These are phyloP conservation scores for Artemisia argyi DNA, from an alignment of 129 eudicot genomes.

Conservation along the genomic window DNA sequence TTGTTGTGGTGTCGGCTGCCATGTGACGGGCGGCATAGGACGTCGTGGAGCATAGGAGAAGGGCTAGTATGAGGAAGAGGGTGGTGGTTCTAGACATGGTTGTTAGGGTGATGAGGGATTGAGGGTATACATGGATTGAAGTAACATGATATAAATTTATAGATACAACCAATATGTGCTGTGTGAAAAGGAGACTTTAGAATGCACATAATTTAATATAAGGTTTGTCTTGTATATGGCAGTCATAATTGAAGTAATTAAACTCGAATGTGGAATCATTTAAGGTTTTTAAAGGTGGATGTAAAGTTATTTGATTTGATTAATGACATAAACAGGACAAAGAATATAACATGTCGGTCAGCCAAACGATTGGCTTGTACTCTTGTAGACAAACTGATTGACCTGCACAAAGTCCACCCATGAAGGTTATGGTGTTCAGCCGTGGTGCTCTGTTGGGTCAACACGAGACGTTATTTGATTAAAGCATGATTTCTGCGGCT, in stretches of 20 bases:
- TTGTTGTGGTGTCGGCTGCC: slow-evolving; percentile 5
- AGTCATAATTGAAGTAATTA: slow-evolving; percentile 16
- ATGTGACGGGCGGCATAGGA: slow-evolving; percentile 15
- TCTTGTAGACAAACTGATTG: slow-evolving; percentile 11
- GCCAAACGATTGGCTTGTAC: slow-evolving; percentile 5
- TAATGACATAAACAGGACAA: slow-evolving; percentile 2
- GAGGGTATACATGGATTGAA: background rate
- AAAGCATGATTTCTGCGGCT: too few species aligned
- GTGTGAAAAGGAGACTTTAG: slow-evolving; percentile 25
- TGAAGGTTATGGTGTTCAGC: slow-evolving; percentile 14
- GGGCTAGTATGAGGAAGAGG: slow-evolving; percentile 20
- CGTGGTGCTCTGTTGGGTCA: slow-evolving; percentile 24
- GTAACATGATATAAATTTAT: slow-evolving; percentile 11
- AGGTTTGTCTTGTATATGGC: slow-evolving; percentile 3
- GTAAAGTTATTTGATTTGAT: background rate
- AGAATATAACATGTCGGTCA: slow-evolving; percentile 15
- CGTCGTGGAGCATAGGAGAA: slow-evolving; percentile 14
- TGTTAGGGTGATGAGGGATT: slow-evolving; percentile 6
- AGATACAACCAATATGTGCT: slow-evolving; percentile 13
- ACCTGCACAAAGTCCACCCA: slow-evolving; percentile 9
- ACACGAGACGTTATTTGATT: background rate
- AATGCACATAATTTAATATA: background rate
- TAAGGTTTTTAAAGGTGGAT: background rate
- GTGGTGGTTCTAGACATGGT: slow-evolving; percentile 25
- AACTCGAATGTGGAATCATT: slow-evolving; percentile 7